phyloP scores from a whole-genome alignment of 495 filamentous ascomycete genomes.

The Sphaerosporella brunnea region DNA sequence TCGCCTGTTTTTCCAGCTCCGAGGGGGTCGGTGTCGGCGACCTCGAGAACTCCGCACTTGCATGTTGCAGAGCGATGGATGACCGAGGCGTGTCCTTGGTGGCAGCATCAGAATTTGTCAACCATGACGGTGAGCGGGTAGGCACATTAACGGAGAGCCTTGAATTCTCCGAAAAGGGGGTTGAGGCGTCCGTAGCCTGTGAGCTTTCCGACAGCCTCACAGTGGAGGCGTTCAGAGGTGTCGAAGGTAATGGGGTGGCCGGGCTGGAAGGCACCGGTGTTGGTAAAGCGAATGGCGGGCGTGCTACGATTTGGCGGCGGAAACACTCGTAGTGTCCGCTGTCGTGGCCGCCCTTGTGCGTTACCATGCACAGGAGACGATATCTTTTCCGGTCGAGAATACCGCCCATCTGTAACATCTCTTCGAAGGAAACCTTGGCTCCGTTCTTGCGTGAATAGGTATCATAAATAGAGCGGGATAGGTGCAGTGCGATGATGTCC shows the following conservation, averaged over 20 bases:
- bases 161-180: not conserved
- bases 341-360: conserved; percentile 88
- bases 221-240: not conserved
- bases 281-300: conserved; percentile 47
- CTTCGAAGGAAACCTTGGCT: conserved; percentile 83
- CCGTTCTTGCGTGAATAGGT: conserved; percentile 71
- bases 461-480: conserved; percentile 83
- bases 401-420: conserved; percentile 61
- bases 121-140: not conserved
- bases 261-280: not conserved
- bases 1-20: conserved; percentile 3
- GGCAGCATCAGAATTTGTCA: not conserved
- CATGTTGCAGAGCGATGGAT: not conserved
- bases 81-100: not conserved
- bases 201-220: not conserved
- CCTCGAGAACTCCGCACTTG: not conserved
- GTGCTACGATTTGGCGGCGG: conserved; percentile 58
- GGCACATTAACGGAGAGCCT: not conserved
- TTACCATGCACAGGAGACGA: conserved; percentile 71
- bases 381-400: conserved; percentile 62
- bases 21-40: conserved; percentile 1
- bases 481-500: conserved; percentile 74
- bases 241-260: not conserved
- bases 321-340: conserved; percentile 97
- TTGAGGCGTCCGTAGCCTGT: not conserved